A percentile compares a stretch with the other conserved stretches of the same genome.
Evolutionary conservation across 2,329 filamentous ascomycete species (phyloP).

Genomic region (Aureobasidium sp.): DNA sequence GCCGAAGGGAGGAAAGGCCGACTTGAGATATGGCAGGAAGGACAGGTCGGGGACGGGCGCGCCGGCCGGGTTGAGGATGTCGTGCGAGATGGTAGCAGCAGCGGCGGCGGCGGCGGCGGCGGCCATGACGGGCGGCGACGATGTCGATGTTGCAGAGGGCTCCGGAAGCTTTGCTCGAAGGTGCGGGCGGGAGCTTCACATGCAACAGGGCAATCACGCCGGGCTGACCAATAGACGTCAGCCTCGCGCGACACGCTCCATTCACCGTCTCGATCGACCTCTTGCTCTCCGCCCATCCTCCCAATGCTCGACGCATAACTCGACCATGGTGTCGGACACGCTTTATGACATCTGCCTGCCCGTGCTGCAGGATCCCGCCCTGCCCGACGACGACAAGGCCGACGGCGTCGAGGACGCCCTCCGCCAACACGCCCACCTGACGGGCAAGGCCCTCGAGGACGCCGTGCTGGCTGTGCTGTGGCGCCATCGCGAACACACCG

Average conservation of each 20-base stretch:
- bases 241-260: too few relatives aligned
- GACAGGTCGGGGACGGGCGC: conserved; percentile 25
- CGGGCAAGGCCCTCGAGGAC: conserved; percentile 75
- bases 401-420: conserved; percentile 84
- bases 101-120: too few relatives aligned
- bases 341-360: conserved; percentile 88
- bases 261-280: neutral
- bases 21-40: conserved; percentile 30
- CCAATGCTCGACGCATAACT: conserved; percentile 5
- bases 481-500: conserved; percentile 62
- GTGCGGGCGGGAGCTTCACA: neutral
- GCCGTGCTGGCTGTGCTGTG: conserved; percentile 84
- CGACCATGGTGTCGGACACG: conserved; percentile 81
- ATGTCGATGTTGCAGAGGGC: neutral
- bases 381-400: conserved; percentile 93
- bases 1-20: conserved; percentile 27
- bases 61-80: conserved; percentile 28
- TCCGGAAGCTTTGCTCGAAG: too few relatives aligned
- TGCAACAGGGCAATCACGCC: neutral
- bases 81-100: conserved; percentile 23
- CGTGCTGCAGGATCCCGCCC: conserved; percentile 69
- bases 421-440: conserved; percentile 61
- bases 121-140: neutral
- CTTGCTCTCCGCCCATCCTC: neutral
- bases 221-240: neutral